Percentiles rank a stretch among this genome's conserved stretches.
Evolutionary conservation across 1,284 basidiomycete genomes (phyloP).

Genomic region (Heterobasidion parviporum): DNA sequence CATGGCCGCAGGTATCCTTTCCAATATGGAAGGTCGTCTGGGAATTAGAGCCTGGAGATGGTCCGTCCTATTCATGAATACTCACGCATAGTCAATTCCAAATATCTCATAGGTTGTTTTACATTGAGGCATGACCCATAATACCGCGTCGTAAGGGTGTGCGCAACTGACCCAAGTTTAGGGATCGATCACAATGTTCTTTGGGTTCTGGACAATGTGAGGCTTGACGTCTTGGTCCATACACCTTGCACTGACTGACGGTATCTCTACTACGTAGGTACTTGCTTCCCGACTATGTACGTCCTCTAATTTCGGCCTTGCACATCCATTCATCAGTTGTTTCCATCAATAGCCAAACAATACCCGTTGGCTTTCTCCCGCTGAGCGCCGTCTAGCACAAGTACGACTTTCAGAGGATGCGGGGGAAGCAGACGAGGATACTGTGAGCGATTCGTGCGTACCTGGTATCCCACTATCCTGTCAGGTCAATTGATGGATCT

Average conservation of each 20-base stretch:
- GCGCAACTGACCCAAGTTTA: conserved; percentile 14
- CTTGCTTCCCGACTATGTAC: conserved; percentile 18
- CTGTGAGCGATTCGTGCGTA: conserved; percentile 42
- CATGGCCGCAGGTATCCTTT: conserved; percentile 63
- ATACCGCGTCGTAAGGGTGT: background rate
- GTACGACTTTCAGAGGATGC: conserved; percentile 68
- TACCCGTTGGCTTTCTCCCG: conserved; percentile 54
- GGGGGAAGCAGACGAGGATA: conserved; percentile 63
- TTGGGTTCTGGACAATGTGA: conserved; percentile 51
- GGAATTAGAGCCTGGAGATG: conserved; percentile 70
- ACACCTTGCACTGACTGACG: too few relatives aligned
- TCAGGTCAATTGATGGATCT: background rate
- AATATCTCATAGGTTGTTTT: conserved; percentile 45
- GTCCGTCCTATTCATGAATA: conserved; percentile 19
- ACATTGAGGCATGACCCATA: conserved; percentile 38
- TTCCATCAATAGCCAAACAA: conserved; percentile 41
- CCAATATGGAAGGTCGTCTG: conserved; percentile 56
- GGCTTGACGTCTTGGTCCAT: too few relatives aligned
- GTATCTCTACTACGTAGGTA: conserved; percentile 3
- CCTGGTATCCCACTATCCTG: background rate
- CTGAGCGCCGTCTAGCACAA: conserved; percentile 59
- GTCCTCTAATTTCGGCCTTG: conserved; percentile 1
- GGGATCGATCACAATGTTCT: conserved; percentile 48
- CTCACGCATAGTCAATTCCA: conserved; percentile 10
- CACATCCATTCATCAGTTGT: too few relatives aligned